Evolutionary conservation across 495 filamentous ascomycete genomes (phyloP).

Genomic region (Podospora anserina): DNA sequence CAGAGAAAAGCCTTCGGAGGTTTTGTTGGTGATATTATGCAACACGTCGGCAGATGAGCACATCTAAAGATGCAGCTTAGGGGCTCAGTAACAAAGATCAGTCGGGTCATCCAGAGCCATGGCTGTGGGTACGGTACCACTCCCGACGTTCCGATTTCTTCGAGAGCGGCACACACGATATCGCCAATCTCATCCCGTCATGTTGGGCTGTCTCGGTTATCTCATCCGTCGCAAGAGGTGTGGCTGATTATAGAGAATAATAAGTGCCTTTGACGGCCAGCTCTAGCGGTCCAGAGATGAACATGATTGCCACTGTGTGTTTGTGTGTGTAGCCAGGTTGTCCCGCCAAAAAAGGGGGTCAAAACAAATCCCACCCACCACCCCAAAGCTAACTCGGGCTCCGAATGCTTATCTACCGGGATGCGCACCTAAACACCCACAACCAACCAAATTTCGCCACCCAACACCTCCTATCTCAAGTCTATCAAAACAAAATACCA

Average conservation of each 20-base stretch:
- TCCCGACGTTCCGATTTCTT: not conserved
- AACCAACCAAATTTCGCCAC: too few species aligned
- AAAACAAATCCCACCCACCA: too few species aligned
- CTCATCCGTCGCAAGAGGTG: not conserved
- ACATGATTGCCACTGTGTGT: too few species aligned
- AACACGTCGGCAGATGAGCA: not conserved
- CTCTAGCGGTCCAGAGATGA: not conserved
- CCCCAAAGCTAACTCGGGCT: too few species aligned
- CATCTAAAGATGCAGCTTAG: not conserved
- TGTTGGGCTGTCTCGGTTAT: not conserved
- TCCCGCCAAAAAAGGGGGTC: too few species aligned
- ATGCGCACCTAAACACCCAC: too few species aligned
- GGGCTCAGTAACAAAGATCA: not conserved
- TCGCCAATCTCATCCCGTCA: not conserved
- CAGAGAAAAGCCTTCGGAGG: not conserved
- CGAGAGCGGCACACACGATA: not conserved
- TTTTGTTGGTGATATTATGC: not conserved
- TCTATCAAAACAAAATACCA: too few species aligned
- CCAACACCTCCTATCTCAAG: too few species aligned
- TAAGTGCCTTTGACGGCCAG: not conserved
- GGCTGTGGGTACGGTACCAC: not conserved
- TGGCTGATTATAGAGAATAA: not conserved
- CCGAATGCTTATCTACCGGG: too few species aligned
- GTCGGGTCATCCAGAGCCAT: not conserved
- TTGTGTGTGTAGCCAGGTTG: too few species aligned